These are phyloP conservation scores for Penicilliopsis zonata DNA, from an alignment of 495 filamentous ascomycete species.

Conservation along the genomic window DNA sequence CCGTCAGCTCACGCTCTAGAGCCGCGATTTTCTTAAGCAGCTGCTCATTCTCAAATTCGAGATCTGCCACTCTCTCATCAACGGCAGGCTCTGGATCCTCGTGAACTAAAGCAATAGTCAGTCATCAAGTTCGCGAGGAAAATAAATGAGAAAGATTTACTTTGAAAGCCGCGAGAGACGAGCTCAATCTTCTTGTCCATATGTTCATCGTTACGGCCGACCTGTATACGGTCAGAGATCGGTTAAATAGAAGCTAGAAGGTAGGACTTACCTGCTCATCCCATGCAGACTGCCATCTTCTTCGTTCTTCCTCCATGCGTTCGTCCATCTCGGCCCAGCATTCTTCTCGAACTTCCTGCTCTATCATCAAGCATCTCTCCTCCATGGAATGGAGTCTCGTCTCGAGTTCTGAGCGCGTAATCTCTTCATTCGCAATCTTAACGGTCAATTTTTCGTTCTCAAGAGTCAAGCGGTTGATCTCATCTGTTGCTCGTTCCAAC, in stretches of 20 bases:
- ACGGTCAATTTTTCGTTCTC: conserved; percentile 56
- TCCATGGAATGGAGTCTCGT: conserved; percentile 47
- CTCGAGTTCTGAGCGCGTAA: conserved; percentile 39
- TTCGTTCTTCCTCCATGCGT: conserved; percentile 58
- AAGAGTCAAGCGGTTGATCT: conserved; percentile 61
- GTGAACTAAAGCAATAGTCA: conserved; percentile 24
- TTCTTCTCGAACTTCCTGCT: conserved; percentile 83
- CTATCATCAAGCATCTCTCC: conserved; percentile 57
- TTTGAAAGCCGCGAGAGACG: conserved; percentile 55
- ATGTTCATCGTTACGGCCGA: conserved; percentile 60
- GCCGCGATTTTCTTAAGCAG: conserved; percentile 30
- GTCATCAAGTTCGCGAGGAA: conserved; percentile 1
- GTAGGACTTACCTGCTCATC: conserved; percentile 50
- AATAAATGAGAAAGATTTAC: conserved; percentile 15
- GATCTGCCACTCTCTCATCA: conserved; percentile 23
- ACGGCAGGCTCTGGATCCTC: conserved; percentile 30
- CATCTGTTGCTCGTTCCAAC: conserved; percentile 60
- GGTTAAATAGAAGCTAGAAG: too few relatives aligned
- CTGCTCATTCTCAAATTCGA: conserved; percentile 37
- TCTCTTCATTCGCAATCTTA: conserved; percentile 49
- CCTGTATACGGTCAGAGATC: conserved; percentile 18
- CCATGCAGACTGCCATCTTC: conserved; percentile 62
- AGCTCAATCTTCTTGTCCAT: conserved; percentile 86
- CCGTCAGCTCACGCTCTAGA: conserved; percentile 35
- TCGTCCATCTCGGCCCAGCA: conserved; percentile 78